Base-by-base conservation (phyloP, 768 basidiomycete species). In the Fomitopsis serialis region DNA sequence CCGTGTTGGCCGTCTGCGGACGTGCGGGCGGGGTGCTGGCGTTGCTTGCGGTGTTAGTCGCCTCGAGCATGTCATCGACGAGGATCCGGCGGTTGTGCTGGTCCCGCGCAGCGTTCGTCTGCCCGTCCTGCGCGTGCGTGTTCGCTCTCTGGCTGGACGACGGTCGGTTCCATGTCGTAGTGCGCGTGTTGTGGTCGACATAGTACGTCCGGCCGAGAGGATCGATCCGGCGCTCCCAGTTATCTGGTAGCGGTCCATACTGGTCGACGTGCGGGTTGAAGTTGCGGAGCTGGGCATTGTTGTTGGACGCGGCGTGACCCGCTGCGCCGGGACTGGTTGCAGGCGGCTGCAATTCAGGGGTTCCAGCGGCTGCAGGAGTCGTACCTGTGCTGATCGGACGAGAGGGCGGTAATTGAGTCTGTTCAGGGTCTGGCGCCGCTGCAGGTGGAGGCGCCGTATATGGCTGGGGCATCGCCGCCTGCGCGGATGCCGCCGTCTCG, bases 171-270 rank as follows among this genome's bases (percentile, higher is more conserved):
- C 97, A 99, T 0, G 97, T 98, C 7, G 97, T 99, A 12, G 89
- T 91, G 52, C 97, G 87, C 9, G 92, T 92, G 68, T 98, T 98
- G 72, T 98, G 97, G 67, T 99, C 97, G 51, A 99, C 97, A 68
- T 98, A 99, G 69, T 99, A 99, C 7, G 92, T 96, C 52, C 97
- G 77, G 9, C 88, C 97, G 23, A 98, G 81, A 29, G 97, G 95
- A 71, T 99, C 97, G 52, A 95, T 91, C 43, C 97, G 89, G 55
- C 97, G 82, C 70, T 99, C 97, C 97, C 97, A 99, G 2, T 94
- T 93, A 24, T 76, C 69, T 2, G 97, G 96, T 22, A 99, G 74
- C 27, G 91, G 82, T 3, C 97, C 97, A 58, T 83, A 90, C 61
- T 98, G 94, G 71, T 99, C 97, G 44, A 92, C 89, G 56, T 87